These are phyloP conservation scores for Trypanosoma lewisi DNA, from an alignment of 208 protist species.

Conservation along the genomic window DNA sequence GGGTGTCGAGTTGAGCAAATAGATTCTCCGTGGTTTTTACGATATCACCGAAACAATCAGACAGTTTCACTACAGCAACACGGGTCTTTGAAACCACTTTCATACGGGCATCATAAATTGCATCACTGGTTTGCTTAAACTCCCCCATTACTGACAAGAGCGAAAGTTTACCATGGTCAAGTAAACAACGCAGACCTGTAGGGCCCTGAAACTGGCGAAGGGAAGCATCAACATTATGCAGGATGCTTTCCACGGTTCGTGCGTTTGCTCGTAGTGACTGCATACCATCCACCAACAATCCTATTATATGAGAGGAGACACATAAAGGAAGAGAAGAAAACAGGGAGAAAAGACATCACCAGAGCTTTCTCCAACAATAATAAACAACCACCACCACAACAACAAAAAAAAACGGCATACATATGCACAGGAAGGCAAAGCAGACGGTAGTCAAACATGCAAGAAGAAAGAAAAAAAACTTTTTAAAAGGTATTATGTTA, in stretches of 20 bases:
- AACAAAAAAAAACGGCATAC: too few species aligned
- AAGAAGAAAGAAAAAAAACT: too few species aligned
- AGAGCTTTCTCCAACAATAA: too few species aligned
- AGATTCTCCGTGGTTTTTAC: conserved; percentile 27
- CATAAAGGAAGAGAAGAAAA: neutral
- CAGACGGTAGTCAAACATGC: too few species aligned
- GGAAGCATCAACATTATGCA: conserved; percentile 39
- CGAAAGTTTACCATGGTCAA: conserved; percentile 47
- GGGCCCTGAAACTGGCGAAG: conserved; percentile 47
- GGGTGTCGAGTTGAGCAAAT: conserved; percentile 25
- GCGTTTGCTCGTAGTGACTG: conserved; percentile 23
- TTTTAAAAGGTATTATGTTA: too few species aligned
- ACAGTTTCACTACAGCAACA: conserved; percentile 41
- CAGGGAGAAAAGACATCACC: neutral
- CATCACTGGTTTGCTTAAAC: conserved; percentile 57
- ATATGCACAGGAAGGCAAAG: too few species aligned
- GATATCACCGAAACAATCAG: conserved; percentile 40
- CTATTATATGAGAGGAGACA: neutral
- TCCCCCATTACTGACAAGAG: conserved; percentile 52
- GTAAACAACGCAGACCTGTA: conserved; percentile 34
- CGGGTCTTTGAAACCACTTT: conserved; percentile 38
- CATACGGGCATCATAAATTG: conserved; percentile 42
- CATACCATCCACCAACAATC: conserved; percentile 21
- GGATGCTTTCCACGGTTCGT: conserved; percentile 32
- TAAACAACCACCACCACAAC: too few species aligned